Conservation (phyloP, 345 rosid genomes). For the thale cress (Arabidopsis thaliana) region DNA sequence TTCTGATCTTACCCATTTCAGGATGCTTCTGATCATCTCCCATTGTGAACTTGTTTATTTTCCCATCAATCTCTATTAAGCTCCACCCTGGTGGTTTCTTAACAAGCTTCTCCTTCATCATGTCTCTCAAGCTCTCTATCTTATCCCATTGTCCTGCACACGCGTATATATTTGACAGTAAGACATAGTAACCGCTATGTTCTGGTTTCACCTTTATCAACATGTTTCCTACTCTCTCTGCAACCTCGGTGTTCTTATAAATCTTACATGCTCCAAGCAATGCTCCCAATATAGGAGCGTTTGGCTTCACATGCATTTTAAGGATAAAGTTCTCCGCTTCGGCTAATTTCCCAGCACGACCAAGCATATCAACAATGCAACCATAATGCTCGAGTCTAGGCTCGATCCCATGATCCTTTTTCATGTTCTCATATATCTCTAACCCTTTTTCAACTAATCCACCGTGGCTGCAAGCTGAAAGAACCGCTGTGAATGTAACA, state of each 20-base stretch:
- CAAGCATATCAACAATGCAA: constrained; percentile 76
- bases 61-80: constrained; percentile 63
- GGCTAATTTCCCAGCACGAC: constrained; percentile 70
- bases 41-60: constrained; percentile 60
- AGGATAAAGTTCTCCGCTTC: constrained; percentile 72
- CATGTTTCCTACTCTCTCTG: constrained; percentile 63
- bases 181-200: constrained; percentile 75
- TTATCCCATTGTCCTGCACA: constrained; percentile 66
- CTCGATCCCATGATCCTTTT: constrained; percentile 49
- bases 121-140: constrained; percentile 52
- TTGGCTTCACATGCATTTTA: constrained; percentile 71
- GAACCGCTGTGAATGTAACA: constrained; percentile 66
- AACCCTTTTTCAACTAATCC: constrained; percentile 69
- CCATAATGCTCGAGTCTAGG: constrained; percentile 83
- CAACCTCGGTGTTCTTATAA: constrained; percentile 62
- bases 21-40: constrained; percentile 63
- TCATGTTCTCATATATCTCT: constrained; percentile 65
- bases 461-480: constrained; percentile 79
- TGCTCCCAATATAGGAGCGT: constrained; percentile 76
- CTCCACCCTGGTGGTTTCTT: constrained; percentile 63
- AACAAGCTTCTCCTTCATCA: constrained; percentile 74
- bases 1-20: constrained; percentile 60
- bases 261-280: constrained; percentile 80
- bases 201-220: constrained; percentile 64
- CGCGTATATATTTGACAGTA: constrained; percentile 73